Evolutionary conservation across 768 basidiomycete species (phyloP).

Genomic region (Suillus decipiens): DNA sequence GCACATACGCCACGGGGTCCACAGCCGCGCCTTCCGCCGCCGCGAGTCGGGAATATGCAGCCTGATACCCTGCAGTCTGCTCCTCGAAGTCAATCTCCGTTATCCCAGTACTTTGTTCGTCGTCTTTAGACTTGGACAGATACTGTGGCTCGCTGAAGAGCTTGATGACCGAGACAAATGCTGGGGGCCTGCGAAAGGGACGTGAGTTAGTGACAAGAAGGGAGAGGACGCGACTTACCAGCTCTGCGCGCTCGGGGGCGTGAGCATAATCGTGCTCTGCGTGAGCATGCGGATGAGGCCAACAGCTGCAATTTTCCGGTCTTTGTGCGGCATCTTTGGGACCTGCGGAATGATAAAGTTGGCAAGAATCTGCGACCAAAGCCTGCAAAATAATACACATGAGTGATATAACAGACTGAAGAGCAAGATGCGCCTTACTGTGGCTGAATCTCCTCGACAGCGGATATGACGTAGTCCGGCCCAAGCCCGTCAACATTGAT

Average conservation of each 20-base stretch:
- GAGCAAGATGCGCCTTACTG: slow-evolving; percentile 48
- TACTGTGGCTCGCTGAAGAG: slow-evolving; percentile 81
- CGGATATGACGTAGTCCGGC: slow-evolving; percentile 78
- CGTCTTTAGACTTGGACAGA: slow-evolving; percentile 41
- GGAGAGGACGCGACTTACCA: slow-evolving; percentile 52
- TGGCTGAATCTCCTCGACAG: slow-evolving; percentile 82
- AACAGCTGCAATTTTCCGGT: slow-evolving; percentile 82
- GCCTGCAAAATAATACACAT: slow-evolving; percentile 33
- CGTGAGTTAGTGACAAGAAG: not conserved
- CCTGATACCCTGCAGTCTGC: slow-evolving; percentile 88
- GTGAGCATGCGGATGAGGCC: slow-evolving; percentile 81
- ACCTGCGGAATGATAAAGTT: slow-evolving; percentile 82
- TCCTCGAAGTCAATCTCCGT: slow-evolving; percentile 91
- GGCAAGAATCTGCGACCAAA: slow-evolving; percentile 79
- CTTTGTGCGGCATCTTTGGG: slow-evolving; percentile 77
- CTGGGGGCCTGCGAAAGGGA: slow-evolving; percentile 54
- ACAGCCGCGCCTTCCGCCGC: slow-evolving; percentile 62
- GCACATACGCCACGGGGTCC: slow-evolving; percentile 66
- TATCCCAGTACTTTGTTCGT: slow-evolving; percentile 56
- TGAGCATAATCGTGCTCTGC: slow-evolving; percentile 68
- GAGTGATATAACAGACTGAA: slow-evolving; percentile 8
- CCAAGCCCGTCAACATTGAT: slow-evolving; percentile 70
- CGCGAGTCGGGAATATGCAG: slow-evolving; percentile 88
- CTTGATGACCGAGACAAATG: slow-evolving; percentile 69
- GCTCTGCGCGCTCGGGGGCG: slow-evolving; percentile 56